phyloP scores from a whole-genome alignment of 192 early-diverging fungal species.

The Entomortierella beljakovae region DNA sequence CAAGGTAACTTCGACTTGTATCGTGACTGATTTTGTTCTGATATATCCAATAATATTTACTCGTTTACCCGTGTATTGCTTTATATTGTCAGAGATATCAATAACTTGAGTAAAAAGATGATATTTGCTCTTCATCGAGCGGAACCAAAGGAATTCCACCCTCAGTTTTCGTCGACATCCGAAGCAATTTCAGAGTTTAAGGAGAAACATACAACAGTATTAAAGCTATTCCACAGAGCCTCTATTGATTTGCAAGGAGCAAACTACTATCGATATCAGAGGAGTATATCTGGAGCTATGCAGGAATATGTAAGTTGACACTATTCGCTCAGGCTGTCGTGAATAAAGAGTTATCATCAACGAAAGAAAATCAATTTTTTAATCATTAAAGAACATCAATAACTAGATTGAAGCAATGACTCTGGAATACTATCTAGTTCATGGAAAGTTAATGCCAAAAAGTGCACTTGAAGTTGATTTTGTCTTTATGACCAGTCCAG shows the following conservation, averaged over 20 bases:
- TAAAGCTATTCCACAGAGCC: constrained; percentile 45
- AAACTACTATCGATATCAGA: constrained; percentile 47
- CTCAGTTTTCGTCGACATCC: constrained; percentile 21
- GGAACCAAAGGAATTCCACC: constrained; percentile 40
- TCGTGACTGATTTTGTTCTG: background rate
- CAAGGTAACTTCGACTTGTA: constrained; percentile 30
- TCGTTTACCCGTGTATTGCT: background rate
- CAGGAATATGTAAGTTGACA: constrained; percentile 46
- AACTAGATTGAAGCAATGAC: constrained; percentile 51
- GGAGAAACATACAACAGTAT: constrained; percentile 34
- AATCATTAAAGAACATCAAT: background rate
- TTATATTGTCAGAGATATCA: constrained; percentile 31
- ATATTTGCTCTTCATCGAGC: constrained; percentile 51
- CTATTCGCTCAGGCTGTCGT: background rate
- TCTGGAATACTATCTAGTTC: constrained; percentile 43
- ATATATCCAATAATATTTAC: background rate
- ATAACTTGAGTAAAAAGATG: constrained; percentile 52
- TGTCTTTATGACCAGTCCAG: constrained; percentile 23
- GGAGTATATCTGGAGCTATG: constrained; percentile 43
- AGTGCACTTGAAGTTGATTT: constrained; percentile 31
- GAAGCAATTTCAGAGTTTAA: constrained; percentile 41
- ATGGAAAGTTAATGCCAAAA: constrained; percentile 47
- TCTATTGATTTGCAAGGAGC: constrained; percentile 43
- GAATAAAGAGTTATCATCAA: too few relatives aligned
- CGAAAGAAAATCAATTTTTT: background rate